Conservation (phyloP, 495 filamentous ascomycete genomes). For the Trichoderma virens region DNA sequence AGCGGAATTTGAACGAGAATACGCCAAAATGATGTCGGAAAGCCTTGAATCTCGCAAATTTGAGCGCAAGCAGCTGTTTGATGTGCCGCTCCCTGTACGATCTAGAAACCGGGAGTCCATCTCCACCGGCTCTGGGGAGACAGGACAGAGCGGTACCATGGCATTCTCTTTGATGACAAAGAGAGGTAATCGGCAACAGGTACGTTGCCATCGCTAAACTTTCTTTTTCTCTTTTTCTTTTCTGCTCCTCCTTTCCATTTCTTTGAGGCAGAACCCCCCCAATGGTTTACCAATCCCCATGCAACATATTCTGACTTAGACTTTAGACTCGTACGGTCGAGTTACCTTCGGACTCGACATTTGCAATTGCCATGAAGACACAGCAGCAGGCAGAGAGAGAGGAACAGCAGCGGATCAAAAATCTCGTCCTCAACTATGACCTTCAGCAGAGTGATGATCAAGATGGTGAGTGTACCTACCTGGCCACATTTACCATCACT, state of each 20-base stretch:
- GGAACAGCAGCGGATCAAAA: conserved; percentile 97
- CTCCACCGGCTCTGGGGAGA: conserved; percentile 40
- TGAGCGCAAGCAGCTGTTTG: conserved; percentile 87
- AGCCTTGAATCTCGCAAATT: conserved; percentile 90
- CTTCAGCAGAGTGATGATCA: conserved; percentile 67
- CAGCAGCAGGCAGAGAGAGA: conserved; percentile 92
- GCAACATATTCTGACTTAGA: background rate
- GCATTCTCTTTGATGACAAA: conserved; percentile 94
- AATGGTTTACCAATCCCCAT: too few relatives aligned
- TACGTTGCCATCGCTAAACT: conserved; percentile 27
- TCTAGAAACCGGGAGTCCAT: conserved; percentile 55
- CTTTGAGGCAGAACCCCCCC: too few relatives aligned
- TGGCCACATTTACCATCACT: conserved; percentile 23
- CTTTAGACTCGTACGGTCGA: conserved; percentile 83
- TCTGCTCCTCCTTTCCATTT: too few relatives aligned
- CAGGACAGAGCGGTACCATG: conserved; percentile 48
- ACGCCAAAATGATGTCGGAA: conserved; percentile 98
- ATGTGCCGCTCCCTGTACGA: conserved; percentile 86
- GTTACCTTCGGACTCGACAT: conserved; percentile 86
- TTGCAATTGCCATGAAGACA: conserved; percentile 90
- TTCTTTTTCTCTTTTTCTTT: too few relatives aligned
- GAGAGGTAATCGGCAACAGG: conserved; percentile 91
- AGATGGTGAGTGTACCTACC: conserved; percentile 54
- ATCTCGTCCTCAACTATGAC: conserved; percentile 92
- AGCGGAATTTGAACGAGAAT: conserved; percentile 95